A percentile compares a stretch with the other conserved stretches of the same genome.
phyloP scores from a whole-genome alignment of 371 early-diverging fungal genomes.

The Mortierella sp. region DNA sequence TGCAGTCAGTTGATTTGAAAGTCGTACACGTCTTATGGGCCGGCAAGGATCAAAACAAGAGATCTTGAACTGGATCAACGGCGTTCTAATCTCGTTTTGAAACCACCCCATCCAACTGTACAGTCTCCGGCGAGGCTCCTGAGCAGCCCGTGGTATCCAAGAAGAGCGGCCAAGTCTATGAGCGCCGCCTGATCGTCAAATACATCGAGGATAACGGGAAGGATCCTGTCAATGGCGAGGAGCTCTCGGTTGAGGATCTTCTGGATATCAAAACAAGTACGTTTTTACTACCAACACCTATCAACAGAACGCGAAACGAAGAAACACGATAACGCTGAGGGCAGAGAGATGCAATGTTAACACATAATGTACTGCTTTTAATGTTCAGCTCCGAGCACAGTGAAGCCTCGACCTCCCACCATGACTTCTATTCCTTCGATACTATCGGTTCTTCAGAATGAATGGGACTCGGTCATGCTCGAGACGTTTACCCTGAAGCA shows the following conservation, averaged over 20 bases:
- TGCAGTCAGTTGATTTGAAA: no score
- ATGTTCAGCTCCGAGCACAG: conserved; percentile 67
- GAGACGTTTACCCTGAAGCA: conserved; percentile 92
- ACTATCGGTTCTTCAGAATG: conserved; percentile 89
- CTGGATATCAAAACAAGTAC: conserved; percentile 77
- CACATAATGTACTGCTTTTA: no score
- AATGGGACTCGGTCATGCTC: conserved; percentile 94
- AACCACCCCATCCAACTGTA: not conserved
- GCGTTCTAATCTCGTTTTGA: not conserved
- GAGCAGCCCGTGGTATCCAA: conserved; percentile 87
- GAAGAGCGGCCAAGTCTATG: conserved; percentile 87
- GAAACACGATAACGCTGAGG: no score
- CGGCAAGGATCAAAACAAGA: not conserved
- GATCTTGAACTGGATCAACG: not conserved
- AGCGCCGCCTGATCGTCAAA: conserved; percentile 87
- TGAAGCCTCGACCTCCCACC: conserved; percentile 90
- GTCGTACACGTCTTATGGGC: not conserved
- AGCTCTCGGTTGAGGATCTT: conserved; percentile 81
- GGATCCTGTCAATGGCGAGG: conserved; percentile 86
- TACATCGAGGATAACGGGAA: conserved; percentile 85
- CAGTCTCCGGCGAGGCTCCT: conserved; percentile 94
- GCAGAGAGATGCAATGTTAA: no score
- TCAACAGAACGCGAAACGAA: no score
- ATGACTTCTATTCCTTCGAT: conserved; percentile 92
- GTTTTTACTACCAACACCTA: not conserved